Base-by-base conservation (phyloP, 2,329 filamentous ascomycete species). In the Grosmannia serpens region DNA sequence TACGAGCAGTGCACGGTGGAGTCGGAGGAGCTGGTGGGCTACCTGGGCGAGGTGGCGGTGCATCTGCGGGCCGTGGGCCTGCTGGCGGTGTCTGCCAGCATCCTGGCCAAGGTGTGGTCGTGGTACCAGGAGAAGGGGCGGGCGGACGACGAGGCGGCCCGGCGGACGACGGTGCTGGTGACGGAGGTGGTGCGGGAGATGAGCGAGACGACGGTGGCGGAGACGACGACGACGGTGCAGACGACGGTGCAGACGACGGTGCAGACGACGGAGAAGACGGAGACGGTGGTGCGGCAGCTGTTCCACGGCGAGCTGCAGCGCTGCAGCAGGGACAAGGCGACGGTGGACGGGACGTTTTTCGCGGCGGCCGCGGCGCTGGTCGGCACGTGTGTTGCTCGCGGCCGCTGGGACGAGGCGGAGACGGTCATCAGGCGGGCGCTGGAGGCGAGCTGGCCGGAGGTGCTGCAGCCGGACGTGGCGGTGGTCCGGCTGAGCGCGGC, bases 171-270 rank as follows among this genome's bases (percentile, higher is more conserved):
- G 0, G 60, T 68, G 1, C 67, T 73, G 52, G 72, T 74, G 55
- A 72, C 71, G 0, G 70, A 73, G 59, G 70, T 73, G 1, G 70
- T 73, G 1, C 68, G 73, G 52, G 72, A 74, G 61, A 68, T 71
- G 33, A 73, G 67, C 0, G 66, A 70, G 60, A 72, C 68, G 1
- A 70, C 65, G 0, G 65, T 63, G 1, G 65, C 65, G 7, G 69
- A 63, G n/a, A 73, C 67, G 20, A 17, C n/a, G 59, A 72, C 67
- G 0, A 73, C 67, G 0, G 71, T 67, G 1, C 70, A 62, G 0
- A 71, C 67, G 0, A 72, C 67, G 0, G 71, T 68, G 31, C 31
- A 33, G 69, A 33, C 31, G 6, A 33, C 31, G 31, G 31, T 33
- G 41, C 41, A 67, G 0, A 66, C 69, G 3, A 72, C 70, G 1